Base-by-base conservation (phyloP, 2,329 filamentous ascomycete species). In the Diplocarpon mali region DNA sequence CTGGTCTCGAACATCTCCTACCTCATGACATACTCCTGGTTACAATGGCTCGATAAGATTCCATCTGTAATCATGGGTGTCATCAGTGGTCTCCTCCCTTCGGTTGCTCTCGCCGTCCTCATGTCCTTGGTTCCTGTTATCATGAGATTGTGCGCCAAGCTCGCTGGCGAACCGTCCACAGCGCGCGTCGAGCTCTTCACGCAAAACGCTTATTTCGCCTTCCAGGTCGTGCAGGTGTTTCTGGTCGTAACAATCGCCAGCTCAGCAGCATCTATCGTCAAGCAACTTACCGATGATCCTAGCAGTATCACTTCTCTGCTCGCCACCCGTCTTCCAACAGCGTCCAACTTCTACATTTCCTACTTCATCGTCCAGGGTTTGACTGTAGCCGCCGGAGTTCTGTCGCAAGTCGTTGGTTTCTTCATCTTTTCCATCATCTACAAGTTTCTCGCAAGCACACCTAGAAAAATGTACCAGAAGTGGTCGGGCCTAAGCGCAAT, bases 331-430 rank as follows among this genome's bases (percentile, higher is more conserved):
- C 70, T 98, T 5, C 92, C 92, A 14, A 80, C 76, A 45, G 80
- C 87, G 0, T 89, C 88, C 49, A 96, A 94, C 66, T 93, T 96
- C 61, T 98, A 95, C 64, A 81, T 96, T 15, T 86, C 83, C 0
- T 98, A 96, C 67, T 93, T 98, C 53, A 78, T 96, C 28, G 76
- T 98, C 2, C 92, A 96, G 64, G 93, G 90, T 29, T 65, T 96
- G 46, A 82, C 81, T 1, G 79, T 90, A 49, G 83, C 87, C 3
- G 75, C 85, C 0, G 76, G 80, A 38, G 75, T 84, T 1, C 65
- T 96, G 5, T 70, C 93, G 2, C 86, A 93, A 55, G 73, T 84
- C 38, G 69, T 66, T 15, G 86, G 87, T 13, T 72, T 96, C 40
- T 64, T 89, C 38, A 64, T 93, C 27, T 85, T 83, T 60, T 78